Base-by-base conservation (phyloP, 768 basidiomycete genomes). In the Hericium erinaceus region DNA sequence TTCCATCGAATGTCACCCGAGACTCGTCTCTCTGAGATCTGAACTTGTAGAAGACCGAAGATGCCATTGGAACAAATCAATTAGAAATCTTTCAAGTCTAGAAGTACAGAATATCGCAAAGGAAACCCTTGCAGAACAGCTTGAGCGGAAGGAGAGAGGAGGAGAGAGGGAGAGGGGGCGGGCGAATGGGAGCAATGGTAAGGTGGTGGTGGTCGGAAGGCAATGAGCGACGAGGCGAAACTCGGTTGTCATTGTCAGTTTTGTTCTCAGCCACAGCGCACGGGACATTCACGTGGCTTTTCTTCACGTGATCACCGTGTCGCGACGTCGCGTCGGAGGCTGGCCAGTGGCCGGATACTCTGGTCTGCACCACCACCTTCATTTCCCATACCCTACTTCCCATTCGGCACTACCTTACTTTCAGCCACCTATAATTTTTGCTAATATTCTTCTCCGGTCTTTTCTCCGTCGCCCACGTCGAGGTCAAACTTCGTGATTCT, bases 41-140 rank as follows among this genome's bases (percentile, higher is more conserved):
- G 86, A 97, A 99, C 75, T 88, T 89, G 85, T 95, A 98, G 76
- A 93, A 97, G 70, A 98, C 92, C 74, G 92, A 93, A 68, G 94
- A 95, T 67, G 90, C 83, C 91, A 88, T 88, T 61, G 4, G 58
- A 61, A 41, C 44, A 50, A 60, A 65, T 64, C 59, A 60, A 62
- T 58, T 64, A 61, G 58, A 57, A 54, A 57, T 49, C 33, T 33
- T 49, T 20, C 40, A 56, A 52, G 56, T 52, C 59, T 56, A 54
- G 26, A 54, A 49, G 37, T 57, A 52, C 39, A 52, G 41, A 41
- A 44, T 41, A 51, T 22, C 16, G 33, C 18, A 16, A 26, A 39
- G 20, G 16, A 49, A 24, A 22, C 20, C n/a, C n/a, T 22, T 22
- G 48, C 11, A 33, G 20, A 22, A 28, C 20, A 46, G 18, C 15